Conservation (phyloP, 2,329 filamentous ascomycete genomes). For the Exophiala spinifera region DNA sequence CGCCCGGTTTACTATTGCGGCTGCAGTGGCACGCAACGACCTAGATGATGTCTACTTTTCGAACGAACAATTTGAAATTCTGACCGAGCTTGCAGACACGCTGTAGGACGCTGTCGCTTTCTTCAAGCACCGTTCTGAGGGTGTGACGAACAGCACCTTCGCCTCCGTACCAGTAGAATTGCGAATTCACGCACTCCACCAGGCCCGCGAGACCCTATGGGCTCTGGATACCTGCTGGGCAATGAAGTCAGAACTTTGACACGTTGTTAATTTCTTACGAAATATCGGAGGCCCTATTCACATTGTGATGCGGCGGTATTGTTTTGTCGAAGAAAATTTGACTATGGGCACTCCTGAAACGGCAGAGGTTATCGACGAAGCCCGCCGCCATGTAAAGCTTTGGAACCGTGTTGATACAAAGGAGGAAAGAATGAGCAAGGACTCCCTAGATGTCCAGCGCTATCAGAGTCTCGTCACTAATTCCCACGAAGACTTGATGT, state of each 20-base stretch:
- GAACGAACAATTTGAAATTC: slow-evolving; percentile 25
- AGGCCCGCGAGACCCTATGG: slow-evolving; percentile 35
- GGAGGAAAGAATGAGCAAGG: background rate
- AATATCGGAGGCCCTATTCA: slow-evolving; percentile 35
- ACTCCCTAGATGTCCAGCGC: background rate
- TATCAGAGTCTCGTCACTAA: background rate
- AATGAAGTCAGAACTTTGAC: background rate
- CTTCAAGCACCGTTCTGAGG: slow-evolving; percentile 36
- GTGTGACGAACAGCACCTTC: slow-evolving; percentile 37
- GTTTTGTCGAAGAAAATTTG: slow-evolving; percentile 36
- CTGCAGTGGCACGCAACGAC: slow-evolving; percentile 36
- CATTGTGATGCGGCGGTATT: slow-evolving; percentile 37
- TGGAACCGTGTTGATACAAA: slow-evolving; percentile 33
- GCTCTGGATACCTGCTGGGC: slow-evolving; percentile 33
- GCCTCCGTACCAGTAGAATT: slow-evolving; percentile 31
- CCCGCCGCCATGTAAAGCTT: slow-evolving; percentile 33
- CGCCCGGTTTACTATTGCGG: slow-evolving; percentile 34
- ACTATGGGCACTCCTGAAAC: slow-evolving; percentile 32
- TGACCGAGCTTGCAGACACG: slow-evolving; percentile 31
- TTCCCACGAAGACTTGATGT: background rate
- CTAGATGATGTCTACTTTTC: slow-evolving; percentile 29
- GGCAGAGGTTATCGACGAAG: slow-evolving; percentile 26
- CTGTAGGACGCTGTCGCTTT: slow-evolving; percentile 36
- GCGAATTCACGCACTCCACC: slow-evolving; percentile 29
- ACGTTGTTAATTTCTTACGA: slow-evolving; percentile 31